Base-by-base conservation (phyloP, 306 rosid genomes). In the Hylodesmum podocarpum region DNA sequence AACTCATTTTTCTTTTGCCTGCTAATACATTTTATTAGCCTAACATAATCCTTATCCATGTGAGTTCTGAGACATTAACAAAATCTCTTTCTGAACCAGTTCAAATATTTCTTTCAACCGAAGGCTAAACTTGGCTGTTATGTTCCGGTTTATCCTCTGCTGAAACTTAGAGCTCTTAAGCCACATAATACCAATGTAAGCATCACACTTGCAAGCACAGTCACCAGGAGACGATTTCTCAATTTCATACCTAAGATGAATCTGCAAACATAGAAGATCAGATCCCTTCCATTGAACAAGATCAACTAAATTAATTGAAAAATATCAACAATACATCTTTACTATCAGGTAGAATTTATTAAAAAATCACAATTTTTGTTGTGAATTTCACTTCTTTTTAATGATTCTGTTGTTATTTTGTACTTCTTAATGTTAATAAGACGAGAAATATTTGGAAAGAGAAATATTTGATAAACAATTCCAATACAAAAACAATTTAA, bases 121-220 rank as follows among this genome's bases (percentile, higher is more conserved):
- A 47, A 71, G 46, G 2, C 70, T 79, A 74, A 91, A 88, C 81
- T 87, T 91, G 22, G 81, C 72, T 5, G 82, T 78, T 53, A 94
- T 79, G 84, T 91, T 91, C 58, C 49, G 67, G 70, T 84, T 63
- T 72, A 91, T 86, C 88, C 89, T 88, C 49, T 84, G 79, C 87
- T 87, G 86, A 75, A 93, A 88, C 70, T 78, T 80, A 3, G 89
- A 85, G 85, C 86, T 88, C 71, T 85, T 93, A 13, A 87, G 84
- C 97, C 98, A 89, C 62, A 72, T 53, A 31, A 91, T 78, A 31
- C 87, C 82, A 34, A 84, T 69, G 66, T 81, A 83, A 36, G 76
- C 92, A 61, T 83, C 83, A 73, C 94, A 94, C 72, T 86, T 88
- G 76, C 97, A 87, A 31, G 83, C 87, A 70, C 82, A 67, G 14